Conservation (phyloP, 176 grass and related monocot species). For the Oryza punctata region DNA sequence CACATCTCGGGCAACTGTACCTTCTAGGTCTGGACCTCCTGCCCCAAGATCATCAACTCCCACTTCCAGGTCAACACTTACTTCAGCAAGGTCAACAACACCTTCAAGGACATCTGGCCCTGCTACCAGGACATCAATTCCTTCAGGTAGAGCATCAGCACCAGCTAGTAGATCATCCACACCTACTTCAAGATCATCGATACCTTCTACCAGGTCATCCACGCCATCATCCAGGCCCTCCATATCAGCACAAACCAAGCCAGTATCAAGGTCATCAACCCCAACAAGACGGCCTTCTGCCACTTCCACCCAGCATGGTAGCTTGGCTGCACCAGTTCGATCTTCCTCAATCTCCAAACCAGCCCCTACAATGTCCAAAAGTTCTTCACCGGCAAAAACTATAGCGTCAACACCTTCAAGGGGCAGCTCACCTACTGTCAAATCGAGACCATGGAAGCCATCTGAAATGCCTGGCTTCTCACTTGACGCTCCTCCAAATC, state of each 20-base stretch:
- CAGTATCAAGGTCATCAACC: slow-evolving; percentile 62
- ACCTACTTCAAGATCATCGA: slow-evolving; percentile 69
- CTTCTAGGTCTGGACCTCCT: slow-evolving; percentile 52
- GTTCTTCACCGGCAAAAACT: slow-evolving; percentile 43
- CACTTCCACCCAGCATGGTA: slow-evolving; percentile 38
- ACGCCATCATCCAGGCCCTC: slow-evolving; percentile 71
- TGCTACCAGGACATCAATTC: slow-evolving; percentile 49
- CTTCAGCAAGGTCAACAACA: slow-evolving; percentile 67
- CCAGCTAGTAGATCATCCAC: slow-evolving; percentile 79
- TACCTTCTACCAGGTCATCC: slow-evolving; percentile 72
- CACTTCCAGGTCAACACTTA: slow-evolving; percentile 70
- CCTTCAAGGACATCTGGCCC: slow-evolving; percentile 54
- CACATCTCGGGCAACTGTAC: slow-evolving; percentile 63
- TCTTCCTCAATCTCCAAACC: slow-evolving; percentile 58
- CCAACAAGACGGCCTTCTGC: slow-evolving; percentile 65
- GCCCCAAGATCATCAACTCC: slow-evolving; percentile 65
- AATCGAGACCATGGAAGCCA: slow-evolving; percentile 88
- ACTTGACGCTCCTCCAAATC: slow-evolving; percentile 77
- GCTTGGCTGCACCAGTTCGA: slow-evolving; percentile 47
- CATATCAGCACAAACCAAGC: slow-evolving; percentile 65
- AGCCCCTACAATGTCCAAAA: slow-evolving; percentile 45
- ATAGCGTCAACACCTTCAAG: slow-evolving; percentile 40
- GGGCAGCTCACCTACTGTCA: slow-evolving; percentile 82
- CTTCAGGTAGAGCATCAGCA: slow-evolving; percentile 56
- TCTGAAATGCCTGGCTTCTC: slow-evolving; percentile 88